Evolutionary conservation across 352 stramenopile species (phyloP).

Genomic region (Globisporangium acanthophoron): DNA sequence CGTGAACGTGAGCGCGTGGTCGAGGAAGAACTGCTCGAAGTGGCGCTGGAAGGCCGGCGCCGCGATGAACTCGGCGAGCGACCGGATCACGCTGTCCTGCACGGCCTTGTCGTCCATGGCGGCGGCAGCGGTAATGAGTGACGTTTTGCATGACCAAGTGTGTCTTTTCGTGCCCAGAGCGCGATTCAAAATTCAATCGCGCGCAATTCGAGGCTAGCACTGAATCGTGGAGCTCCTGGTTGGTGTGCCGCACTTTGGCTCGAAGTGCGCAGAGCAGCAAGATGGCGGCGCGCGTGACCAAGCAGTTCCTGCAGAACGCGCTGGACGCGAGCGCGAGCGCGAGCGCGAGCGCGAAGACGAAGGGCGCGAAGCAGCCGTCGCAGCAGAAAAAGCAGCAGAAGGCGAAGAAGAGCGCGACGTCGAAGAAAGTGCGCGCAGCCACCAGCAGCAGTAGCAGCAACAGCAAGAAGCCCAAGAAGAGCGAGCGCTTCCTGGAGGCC

Average conservation of each 20-base stretch:
- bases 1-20: constrained; percentile 56
- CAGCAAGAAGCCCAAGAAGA: constrained; percentile 13
- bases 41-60: constrained; percentile 50
- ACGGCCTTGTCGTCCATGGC: constrained; percentile 28
- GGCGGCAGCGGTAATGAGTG: not conserved
- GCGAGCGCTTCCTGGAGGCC: constrained; percentile 49
- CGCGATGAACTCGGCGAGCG: constrained; percentile 60
- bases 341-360: not conserved
- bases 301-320: constrained; percentile 69
- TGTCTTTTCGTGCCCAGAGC: not conserved
- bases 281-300: constrained; percentile 64
- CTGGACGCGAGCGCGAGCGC: constrained; percentile 12
- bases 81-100: constrained; percentile 46
- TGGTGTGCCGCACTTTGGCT: not conserved
- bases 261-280: not conserved
- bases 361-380: constrained; percentile 3
- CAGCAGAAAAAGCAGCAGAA: constrained; percentile 21
- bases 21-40: constrained; percentile 76
- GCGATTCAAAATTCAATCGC: no score
- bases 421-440: constrained; percentile 17
- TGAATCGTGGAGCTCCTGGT: not conserved
- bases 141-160: no score
- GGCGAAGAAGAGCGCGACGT: constrained; percentile 4
- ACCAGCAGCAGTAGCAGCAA: not conserved
- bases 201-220: no score